Evolutionary conservation across 331 rosid genomes (phyloP), one percentile per base, ranked within the genome.

Genomic region (Quercus lobata): DNA sequence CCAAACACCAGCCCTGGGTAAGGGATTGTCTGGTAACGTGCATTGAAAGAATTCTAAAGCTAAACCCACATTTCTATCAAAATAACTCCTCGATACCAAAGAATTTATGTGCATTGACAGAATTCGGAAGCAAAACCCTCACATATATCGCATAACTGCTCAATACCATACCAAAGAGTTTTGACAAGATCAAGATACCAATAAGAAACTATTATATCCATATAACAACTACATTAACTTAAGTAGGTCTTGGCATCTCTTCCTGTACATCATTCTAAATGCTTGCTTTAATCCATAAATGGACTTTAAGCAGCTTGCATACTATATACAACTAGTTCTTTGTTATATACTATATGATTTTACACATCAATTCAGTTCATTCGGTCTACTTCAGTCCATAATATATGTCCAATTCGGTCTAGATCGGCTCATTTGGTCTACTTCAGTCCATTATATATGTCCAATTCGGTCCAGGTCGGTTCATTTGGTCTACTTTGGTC

Each of bases 1-100:
- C 96, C 94, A 80, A 95, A 92, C 76, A 92, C 34, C 89, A 88
- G 84, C 99, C 99, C 93, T 27, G 99, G 99, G 78, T 92, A 92
- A 70, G 96, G 91, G 84, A 95, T 95, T 56, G 97, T 92, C 79
- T 95, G 97, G 87, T 87, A 92, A 12, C 97, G 96, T 10, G 94
- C 92, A 78, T 89, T 95, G 81, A 92, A 97, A 9, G 97, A 95
- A 83, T 95, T 92, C 99, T 92, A 91, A 73, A 78, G 52, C 82
- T 82, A 83, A 84, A 83, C 49, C 54, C 75, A 65, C 14, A 49
- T 68, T 8, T 25, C 46, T 16, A 73, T 83, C 21, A 34, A 69
- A 62, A 60, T 78, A 41, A 25, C 34, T 58, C 27, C 30, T 63
- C 5, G 66, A 25, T 44, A 74, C 71, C 37, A 5, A 34, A 34